phyloP scores from a whole-genome alignment of 2,329 filamentous ascomycete species.

The Epichloe gansuensis region DNA sequence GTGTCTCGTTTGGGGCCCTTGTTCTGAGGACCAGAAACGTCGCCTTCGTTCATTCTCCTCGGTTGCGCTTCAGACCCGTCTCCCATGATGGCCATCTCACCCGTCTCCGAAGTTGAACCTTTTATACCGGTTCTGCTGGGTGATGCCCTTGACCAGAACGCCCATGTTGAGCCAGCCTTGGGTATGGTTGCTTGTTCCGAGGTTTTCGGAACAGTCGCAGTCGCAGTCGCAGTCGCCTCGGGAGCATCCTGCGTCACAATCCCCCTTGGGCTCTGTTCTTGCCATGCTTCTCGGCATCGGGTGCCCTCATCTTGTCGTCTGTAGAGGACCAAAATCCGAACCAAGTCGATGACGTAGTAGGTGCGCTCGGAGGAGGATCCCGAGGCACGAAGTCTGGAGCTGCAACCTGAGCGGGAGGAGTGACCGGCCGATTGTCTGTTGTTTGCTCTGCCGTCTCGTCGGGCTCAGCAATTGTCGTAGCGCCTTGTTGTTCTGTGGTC shows the following conservation, averaged over 20 bases:
- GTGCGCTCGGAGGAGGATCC: slow-evolving; percentile 8
- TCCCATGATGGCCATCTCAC: slow-evolving; percentile 44
- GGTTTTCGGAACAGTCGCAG: slow-evolving; percentile 8
- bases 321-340: slow-evolving; percentile 27
- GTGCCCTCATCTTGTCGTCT: slow-evolving; percentile 5
- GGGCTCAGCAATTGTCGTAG: slow-evolving; percentile 1
- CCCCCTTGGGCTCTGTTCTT: slow-evolving; percentile 17
- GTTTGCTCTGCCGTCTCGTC: slow-evolving; percentile 6
- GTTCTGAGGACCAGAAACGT: slow-evolving; percentile 24
- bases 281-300: slow-evolving; percentile 1
- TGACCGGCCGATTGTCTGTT: slow-evolving; percentile 11
- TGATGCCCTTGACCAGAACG: slow-evolving; percentile 62
- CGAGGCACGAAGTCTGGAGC: slow-evolving; percentile 9
- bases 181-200: slow-evolving; percentile 25
- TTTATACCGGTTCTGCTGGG: slow-evolving; percentile 23
- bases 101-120: slow-evolving; percentile 26
- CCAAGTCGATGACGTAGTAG: slow-evolving; percentile 23
- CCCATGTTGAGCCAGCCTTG: slow-evolving; percentile 57
- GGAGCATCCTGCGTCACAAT: slow-evolving; percentile 32
- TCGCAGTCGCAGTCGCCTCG: slow-evolving; percentile 13
- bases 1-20: slow-evolving; percentile 21
- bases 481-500: slow-evolving; percentile 11
- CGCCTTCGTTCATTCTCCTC: slow-evolving; percentile 30
- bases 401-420: slow-evolving; percentile 12
- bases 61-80: slow-evolving; percentile 45